A percentile compares a stretch with the other conserved stretches of the same genome.
phyloP scores from a whole-genome alignment of 768 basidiomycete species.

The Daedaleopsis sinensis region DNA sequence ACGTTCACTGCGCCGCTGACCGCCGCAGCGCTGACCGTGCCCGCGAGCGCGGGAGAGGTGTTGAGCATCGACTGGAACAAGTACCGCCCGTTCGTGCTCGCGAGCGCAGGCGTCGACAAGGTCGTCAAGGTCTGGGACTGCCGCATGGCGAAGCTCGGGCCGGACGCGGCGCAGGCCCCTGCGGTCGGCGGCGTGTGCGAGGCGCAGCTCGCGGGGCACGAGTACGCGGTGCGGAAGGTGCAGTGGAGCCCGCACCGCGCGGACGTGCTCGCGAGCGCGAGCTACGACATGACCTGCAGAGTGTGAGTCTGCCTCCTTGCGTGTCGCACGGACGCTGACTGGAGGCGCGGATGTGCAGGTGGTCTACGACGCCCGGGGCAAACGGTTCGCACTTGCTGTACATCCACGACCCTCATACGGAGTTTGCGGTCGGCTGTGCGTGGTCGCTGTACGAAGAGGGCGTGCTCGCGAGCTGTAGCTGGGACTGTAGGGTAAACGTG shows the following conservation, averaged over 20 bases:
- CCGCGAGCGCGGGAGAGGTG: conserved; percentile 77
- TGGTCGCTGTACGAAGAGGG: conserved; percentile 95
- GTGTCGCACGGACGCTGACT: background rate
- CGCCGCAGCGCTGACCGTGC: conserved; percentile 73
- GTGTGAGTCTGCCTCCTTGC: conserved; percentile 55
- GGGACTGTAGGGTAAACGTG: conserved; percentile 86
- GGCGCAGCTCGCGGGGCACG: conserved; percentile 75
- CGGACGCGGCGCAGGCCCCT: conserved; percentile 39
- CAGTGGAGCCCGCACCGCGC: conserved; percentile 86
- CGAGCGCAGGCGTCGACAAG: conserved; percentile 81
- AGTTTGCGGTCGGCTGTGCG: conserved; percentile 89
- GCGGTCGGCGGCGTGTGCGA: conserved; percentile 76
- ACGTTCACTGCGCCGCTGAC: conserved; percentile 73
- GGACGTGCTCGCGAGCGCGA: conserved; percentile 70
- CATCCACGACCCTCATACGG: conserved; percentile 88
- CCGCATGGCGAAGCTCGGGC: conserved; percentile 72
- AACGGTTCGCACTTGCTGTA: conserved; percentile 56
- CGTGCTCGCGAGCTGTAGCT: conserved; percentile 84
- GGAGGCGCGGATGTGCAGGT: conserved; percentile 40
- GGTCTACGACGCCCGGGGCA: conserved; percentile 66
- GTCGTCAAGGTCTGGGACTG: conserved; percentile 82
- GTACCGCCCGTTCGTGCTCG: conserved; percentile 77
- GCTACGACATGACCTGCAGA: conserved; percentile 96
- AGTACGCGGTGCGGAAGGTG: conserved; percentile 87
- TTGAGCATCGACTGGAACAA: conserved; percentile 93